Evolutionary conservation across 129 eudicot genomes (phyloP).

Genomic region (Helianthus tuberosus): DNA sequence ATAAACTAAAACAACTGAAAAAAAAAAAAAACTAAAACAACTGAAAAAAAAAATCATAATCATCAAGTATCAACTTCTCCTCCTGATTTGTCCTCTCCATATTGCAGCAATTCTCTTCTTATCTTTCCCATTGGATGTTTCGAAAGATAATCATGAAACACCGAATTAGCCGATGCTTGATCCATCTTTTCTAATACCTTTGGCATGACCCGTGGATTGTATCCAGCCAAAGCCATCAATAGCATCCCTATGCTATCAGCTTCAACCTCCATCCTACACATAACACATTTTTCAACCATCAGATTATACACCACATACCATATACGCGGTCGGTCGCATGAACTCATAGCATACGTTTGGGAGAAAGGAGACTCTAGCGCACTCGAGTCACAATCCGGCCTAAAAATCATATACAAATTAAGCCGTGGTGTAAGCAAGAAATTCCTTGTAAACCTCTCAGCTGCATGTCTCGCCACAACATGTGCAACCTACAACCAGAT

Average conservation of each 20-base stretch:
- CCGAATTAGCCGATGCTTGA: conserved; percentile 26
- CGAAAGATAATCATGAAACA: no score
- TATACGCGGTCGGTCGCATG: background rate
- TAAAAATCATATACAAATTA: conserved; percentile 55
- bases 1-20: no score
- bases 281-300: background rate
- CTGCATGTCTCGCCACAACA: conserved; percentile 78
- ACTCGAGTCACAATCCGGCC: conserved; percentile 63
- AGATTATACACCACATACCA: background rate
- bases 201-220: conserved; percentile 79
- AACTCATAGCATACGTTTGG: conserved; percentile 50
- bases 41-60: conserved; percentile 52
- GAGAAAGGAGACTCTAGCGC: conserved; percentile 80
- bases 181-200: conserved; percentile 71
- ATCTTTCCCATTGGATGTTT: conserved; percentile 50
- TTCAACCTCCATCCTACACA: conserved; percentile 86
- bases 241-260: conserved; percentile 87
- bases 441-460: conserved; percentile 64
- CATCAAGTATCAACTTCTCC: conserved; percentile 40
- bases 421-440: conserved; percentile 60
- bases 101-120: conserved; percentile 63
- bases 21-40: conserved; percentile 35
- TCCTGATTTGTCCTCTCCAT: conserved; percentile 53
- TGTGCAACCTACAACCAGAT: conserved; percentile 71
- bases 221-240: conserved; percentile 78